Base-by-base conservation (phyloP, 257 asterid genomes). In the Fraxinus quadrangulata region DNA sequence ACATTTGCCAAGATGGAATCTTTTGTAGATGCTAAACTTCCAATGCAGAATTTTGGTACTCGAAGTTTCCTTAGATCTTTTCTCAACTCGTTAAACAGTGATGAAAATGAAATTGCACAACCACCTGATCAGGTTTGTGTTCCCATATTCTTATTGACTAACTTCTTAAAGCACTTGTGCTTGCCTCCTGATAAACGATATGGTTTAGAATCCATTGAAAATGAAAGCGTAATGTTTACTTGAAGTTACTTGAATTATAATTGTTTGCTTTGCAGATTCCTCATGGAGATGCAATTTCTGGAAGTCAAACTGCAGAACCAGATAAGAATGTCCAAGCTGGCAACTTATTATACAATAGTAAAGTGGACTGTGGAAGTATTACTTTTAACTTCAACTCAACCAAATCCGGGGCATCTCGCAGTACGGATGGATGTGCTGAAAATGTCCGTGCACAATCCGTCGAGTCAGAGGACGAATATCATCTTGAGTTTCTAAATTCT, bases 371-470 rank as follows among this genome's bases (percentile, higher is more conserved):
- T 6, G 82, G 84, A 59, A 78, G 84, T 80, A 89, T 83, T 68
- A 90, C 88, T 30, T 92, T 84, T 36, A 88, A 87, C 78, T 86
- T 92, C 83, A 81, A 83, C 75, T 66, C 88, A 70, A 63, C 77
- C 37, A 73, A 81, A 33, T 74, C 83, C 12, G 77, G 39, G 42
- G 31, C 61, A 23, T 76, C 70, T 30, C 77, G 65, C 63, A 26
- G 24, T 76, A 72, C 42, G 24, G 77, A 76, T 6, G 76, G 33
- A 47, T 49, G 33, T 45, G 71, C 77, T 28, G 84, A 86, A 73
- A 47, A 39, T 23, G 40, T 42, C 49, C 70, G 77, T 9, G 81
- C 75, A 76, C 80, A 80, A 31, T 16, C 75, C 2, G 24, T 42
- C 9, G 78, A 75, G 70, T 39, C 79, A 12, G 79, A 63, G n/a